Conservation (phyloP, 208 protist species). For the Naegleria fowleri region DNA sequence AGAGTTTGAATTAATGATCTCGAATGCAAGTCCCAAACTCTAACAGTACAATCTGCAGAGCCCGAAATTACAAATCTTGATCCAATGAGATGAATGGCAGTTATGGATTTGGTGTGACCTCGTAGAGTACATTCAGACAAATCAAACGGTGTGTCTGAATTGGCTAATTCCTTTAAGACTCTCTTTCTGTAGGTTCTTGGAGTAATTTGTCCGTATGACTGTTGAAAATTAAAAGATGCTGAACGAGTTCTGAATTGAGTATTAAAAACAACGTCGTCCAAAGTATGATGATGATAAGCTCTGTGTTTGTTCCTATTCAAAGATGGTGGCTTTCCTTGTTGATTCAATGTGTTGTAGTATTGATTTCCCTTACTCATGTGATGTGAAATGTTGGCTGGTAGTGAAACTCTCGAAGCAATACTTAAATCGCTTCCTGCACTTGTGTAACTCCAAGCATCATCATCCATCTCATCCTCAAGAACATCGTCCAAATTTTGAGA, state of each 20-base stretch:
- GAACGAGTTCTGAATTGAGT: conserved; percentile 3
- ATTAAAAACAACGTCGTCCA: not conserved
- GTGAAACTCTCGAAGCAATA: not conserved
- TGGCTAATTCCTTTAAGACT: not conserved
- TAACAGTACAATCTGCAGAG: not conserved
- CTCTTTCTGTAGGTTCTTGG: not conserved
- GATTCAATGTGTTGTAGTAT: not conserved
- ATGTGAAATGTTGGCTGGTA: not conserved
- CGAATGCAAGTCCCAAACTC: not conserved
- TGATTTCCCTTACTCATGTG: not conserved
- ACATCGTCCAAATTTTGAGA: not conserved
- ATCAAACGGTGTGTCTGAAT: not conserved
- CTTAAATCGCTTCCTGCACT: not conserved
- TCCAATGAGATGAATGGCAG: not conserved
- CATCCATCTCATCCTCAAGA: not conserved
- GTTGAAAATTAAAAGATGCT: conserved; percentile 3
- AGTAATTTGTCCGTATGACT: not conserved
- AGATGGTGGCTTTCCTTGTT: not conserved
- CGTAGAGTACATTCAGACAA: not conserved
- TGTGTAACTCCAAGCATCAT: not conserved
- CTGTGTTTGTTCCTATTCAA: not conserved
- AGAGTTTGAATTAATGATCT: not conserved
- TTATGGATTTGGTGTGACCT: not conserved
- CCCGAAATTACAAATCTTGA: not conserved
- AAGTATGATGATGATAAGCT: not conserved